These are phyloP conservation scores for Rhodamnia argentea DNA, from an alignment of 345 rosid genomes.

Conservation along the genomic window DNA sequence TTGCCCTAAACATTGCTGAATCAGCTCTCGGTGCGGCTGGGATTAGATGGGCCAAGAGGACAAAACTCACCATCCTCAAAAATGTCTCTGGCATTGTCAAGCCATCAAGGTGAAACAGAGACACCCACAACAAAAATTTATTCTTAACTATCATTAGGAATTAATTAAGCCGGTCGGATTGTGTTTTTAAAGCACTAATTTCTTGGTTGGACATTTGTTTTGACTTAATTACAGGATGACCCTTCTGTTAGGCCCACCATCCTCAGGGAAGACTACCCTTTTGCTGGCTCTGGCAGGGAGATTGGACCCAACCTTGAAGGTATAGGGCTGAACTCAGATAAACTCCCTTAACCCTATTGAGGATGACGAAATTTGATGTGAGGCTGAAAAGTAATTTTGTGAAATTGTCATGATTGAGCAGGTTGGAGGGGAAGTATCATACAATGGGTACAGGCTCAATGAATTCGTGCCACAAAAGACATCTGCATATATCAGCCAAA, in stretches of 20 bases:
- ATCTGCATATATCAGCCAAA: conserved; percentile 89
- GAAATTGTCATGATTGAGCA: conserved; percentile 6
- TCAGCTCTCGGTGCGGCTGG: conserved; percentile 45
- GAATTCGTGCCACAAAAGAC: conserved; percentile 83
- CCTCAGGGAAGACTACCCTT: conserved; percentile 86
- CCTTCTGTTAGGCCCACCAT: conserved; percentile 76
- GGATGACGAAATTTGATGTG: neutral
- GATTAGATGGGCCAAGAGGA: conserved; percentile 44
- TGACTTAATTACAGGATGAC: conserved; percentile 39
- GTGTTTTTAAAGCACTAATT: neutral
- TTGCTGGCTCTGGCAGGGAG: conserved; percentile 73
- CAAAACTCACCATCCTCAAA: conserved; percentile 73
- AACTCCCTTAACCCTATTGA: neutral
- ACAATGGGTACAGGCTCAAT: conserved; percentile 54
- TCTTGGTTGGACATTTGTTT: neutral
- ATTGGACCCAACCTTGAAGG: conserved; percentile 58
- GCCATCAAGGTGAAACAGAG: conserved; percentile 47
- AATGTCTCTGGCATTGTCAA: conserved; percentile 61
- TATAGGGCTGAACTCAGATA: neutral
- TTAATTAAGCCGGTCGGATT: neutral
- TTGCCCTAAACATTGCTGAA: conserved; percentile 53
- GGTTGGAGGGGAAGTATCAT: conserved; percentile 59
- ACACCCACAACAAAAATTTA: no score
- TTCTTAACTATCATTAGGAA: neutral
- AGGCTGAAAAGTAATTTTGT: neutral